A percentile compares a stretch with the other conserved stretches of the same genome.
phyloP scores from a whole-genome alignment of 495 filamentous ascomycete genomes.

The Podospora fimiseda region DNA sequence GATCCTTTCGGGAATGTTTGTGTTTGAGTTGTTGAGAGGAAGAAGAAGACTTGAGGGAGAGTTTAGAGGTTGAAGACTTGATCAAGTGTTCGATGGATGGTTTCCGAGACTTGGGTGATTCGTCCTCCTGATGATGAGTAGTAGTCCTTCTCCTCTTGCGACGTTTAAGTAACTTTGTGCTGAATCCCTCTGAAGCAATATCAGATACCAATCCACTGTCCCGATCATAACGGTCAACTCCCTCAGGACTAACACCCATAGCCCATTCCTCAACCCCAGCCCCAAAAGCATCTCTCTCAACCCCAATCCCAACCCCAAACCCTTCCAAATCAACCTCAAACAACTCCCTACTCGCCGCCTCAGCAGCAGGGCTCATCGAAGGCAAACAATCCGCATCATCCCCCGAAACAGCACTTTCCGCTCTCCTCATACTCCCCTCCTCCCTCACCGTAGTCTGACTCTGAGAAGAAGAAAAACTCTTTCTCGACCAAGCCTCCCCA shows the following conservation, averaged over 20 bases:
- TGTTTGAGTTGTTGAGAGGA: constrained; percentile 13
- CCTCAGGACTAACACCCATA: no score
- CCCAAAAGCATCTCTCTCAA: constrained; percentile 29
- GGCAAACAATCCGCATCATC: no score
- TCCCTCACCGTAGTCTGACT: no score
- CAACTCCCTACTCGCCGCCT: constrained; percentile 35
- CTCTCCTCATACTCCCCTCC: no score
- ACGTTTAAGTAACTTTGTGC: constrained; percentile 46
- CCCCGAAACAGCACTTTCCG: no score
- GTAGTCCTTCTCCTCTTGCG: constrained; percentile 31
- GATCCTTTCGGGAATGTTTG: constrained; percentile 11
- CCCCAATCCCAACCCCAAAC: constrained; percentile 27
- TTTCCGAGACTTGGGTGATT: no score
- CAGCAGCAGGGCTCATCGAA: constrained; percentile 37
- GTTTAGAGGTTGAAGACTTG: constrained; percentile 16
- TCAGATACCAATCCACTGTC: constrained; percentile 33
- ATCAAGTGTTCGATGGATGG: no score
- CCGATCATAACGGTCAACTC: no score
- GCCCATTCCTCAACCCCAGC: constrained; percentile 42
- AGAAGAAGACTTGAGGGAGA: constrained; percentile 14
- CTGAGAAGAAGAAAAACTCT: no score
- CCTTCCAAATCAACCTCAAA: constrained; percentile 37
- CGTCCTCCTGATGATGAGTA: neutral
- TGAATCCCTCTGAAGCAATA: constrained; percentile 34
- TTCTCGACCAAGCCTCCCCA: constrained; percentile 38